A percentile compares a stretch with the other conserved stretches of the same genome.
Conservation (phyloP, 202 grass and related monocot genomes). For the Bolboschoenoplectus hybrid region DNA sequence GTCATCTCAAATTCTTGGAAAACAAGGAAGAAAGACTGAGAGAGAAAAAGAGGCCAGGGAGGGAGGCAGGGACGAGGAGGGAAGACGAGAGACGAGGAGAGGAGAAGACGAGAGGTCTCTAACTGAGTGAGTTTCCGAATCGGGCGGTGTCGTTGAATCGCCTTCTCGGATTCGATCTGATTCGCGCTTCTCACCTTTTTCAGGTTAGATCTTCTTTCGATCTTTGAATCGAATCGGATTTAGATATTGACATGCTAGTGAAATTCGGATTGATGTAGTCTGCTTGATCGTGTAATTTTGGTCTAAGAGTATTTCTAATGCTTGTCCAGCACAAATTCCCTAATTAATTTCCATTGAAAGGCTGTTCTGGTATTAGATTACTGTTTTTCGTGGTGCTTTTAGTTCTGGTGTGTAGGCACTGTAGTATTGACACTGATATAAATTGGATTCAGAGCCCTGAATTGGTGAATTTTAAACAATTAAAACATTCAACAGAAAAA, state of each 20-base stretch:
- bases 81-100: too few relatives aligned
- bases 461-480: not conserved
- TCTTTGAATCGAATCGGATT: not conserved
- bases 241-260: not conserved
- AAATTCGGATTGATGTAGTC: not conserved
- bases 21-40: not conserved
- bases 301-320: too few relatives aligned
- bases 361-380: too few relatives aligned
- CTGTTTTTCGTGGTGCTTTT: too few relatives aligned
- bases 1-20: not conserved
- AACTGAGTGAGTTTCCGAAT: not conserved
- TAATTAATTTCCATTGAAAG: not conserved
- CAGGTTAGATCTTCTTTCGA: not conserved
- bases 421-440: not conserved
- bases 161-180: not conserved
- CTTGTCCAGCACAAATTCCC: not conserved
- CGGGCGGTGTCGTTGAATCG: not conserved
- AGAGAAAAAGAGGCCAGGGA: too few relatives aligned
- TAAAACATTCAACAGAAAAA: not conserved
- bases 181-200: not conserved
- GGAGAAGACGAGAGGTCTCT: too few relatives aligned
- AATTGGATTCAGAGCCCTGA: not conserved
- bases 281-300: too few relatives aligned
- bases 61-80: too few relatives aligned
- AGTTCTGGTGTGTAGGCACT: not conserved